Conservation (phyloP, 306 rosid genomes). For the Biancaea sappan region DNA sequence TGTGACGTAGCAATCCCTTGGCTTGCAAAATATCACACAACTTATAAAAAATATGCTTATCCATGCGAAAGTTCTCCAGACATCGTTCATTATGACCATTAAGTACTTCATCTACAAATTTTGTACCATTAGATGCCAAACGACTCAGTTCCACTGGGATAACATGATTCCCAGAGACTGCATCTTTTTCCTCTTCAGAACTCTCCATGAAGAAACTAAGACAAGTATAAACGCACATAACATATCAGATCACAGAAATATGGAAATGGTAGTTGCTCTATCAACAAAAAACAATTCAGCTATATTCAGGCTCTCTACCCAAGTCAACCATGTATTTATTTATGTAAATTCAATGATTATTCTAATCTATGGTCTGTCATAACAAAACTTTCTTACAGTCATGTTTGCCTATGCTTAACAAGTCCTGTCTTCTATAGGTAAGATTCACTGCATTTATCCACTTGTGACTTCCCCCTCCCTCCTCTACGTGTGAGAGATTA, state of each 20-base stretch:
- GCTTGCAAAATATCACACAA: constrained; percentile 85
- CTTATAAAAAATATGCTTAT: constrained; percentile 75
- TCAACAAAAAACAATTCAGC: constrained; percentile 4
- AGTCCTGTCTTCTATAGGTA: neutral
- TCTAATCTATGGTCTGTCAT: neutral
- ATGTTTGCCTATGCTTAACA: neutral
- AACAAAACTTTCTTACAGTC: neutral
- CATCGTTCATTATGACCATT: constrained; percentile 69
- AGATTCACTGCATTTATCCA: neutral
- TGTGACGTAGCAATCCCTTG: constrained; percentile 80
- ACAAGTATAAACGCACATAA: constrained; percentile 12
- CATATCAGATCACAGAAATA: constrained; percentile 12
- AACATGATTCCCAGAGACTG: constrained; percentile 39
- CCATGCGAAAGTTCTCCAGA: constrained; percentile 83
- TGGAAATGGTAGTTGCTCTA: constrained; percentile 9
- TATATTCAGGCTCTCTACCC: neutral
- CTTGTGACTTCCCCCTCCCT: neutral
- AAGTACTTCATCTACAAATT: constrained; percentile 87
- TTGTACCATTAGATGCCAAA: constrained; percentile 58
- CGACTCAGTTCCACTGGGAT: constrained; percentile 56
- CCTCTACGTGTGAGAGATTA: neutral
- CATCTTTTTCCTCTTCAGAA: constrained; percentile 81
- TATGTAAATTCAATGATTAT: neutral
- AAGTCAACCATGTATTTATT: neutral
- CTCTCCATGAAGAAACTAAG: constrained; percentile 57